These are phyloP conservation scores for Microcera coccophila DNA, from an alignment of 2,329 filamentous ascomycete genomes.

Conservation along the genomic window DNA sequence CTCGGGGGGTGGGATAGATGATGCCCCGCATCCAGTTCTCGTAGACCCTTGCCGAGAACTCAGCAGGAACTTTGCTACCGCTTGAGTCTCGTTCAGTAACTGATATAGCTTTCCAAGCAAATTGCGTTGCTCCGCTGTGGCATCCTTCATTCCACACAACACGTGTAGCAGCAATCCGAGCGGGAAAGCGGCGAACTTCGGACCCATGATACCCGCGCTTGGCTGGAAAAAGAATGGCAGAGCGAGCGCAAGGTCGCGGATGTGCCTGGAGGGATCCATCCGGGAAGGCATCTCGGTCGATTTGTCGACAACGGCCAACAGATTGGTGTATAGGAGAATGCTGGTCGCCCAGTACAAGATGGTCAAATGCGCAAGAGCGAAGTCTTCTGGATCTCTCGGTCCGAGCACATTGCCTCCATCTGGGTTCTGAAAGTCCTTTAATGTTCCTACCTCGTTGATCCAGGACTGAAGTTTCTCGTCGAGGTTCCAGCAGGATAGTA, in stretches of 20 bases:
- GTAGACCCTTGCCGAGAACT: background rate
- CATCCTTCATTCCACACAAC: background rate
- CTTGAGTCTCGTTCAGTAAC: background rate
- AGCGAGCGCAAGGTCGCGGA: background rate
- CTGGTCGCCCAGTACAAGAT: background rate
- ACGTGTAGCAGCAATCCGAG: background rate
- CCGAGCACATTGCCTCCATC: background rate
- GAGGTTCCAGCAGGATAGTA: background rate
- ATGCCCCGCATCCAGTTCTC: no score
- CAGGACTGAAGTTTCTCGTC: background rate
- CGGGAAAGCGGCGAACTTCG: background rate
- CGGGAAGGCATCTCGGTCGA: background rate
- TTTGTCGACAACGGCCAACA: background rate
- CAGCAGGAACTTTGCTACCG: background rate
- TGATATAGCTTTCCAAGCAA: background rate
- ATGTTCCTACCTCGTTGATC: background rate
- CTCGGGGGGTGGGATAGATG: no score
- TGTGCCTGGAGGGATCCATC: background rate
- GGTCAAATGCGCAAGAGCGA: background rate
- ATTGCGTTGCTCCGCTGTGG: background rate
- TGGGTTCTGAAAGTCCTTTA: background rate
- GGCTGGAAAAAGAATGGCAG: background rate
- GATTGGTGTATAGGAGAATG: background rate
- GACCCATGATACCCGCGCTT: background rate
- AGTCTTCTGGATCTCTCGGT: background rate